A percentile compares a stretch with the other conserved stretches of the same genome.
Evolutionary conservation across 768 basidiomycete genomes (phyloP).

Genomic region (Tulasnella sp.): DNA sequence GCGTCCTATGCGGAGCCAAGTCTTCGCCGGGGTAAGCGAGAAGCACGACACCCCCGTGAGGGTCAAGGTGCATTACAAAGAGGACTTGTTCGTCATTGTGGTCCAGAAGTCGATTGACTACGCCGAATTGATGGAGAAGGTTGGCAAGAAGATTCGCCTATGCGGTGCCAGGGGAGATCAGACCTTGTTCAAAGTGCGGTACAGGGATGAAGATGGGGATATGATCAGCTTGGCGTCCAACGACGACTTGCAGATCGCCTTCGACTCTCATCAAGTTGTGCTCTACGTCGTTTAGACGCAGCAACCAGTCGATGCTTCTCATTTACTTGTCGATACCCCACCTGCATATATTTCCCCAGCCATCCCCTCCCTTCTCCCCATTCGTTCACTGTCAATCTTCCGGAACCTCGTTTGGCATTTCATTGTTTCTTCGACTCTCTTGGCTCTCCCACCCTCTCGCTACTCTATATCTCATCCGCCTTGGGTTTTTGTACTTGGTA

Average conservation of each 20-base stretch:
- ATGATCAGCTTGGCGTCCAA: constrained; percentile 82
- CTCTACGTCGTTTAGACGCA: constrained; percentile 25
- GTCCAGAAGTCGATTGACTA: constrained; percentile 77
- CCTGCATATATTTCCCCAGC: neutral
- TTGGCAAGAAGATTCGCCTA: constrained; percentile 87
- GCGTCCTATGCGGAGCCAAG: constrained; percentile 53
- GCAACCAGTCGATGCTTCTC: neutral
- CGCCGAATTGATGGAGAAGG: constrained; percentile 78
- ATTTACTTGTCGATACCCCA: neutral
- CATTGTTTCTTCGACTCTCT: neutral
- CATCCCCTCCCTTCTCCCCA: neutral
- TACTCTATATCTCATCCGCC: neutral
- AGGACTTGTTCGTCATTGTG: constrained; percentile 93
- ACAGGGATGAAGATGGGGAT: constrained; percentile 90
- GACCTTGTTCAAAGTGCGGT: constrained; percentile 71
- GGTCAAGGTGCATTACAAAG: constrained; percentile 91
- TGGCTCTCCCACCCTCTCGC: neutral
- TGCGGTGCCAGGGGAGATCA: constrained; percentile 80
- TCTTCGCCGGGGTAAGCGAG: constrained; percentile 39
- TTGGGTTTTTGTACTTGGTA: neutral
- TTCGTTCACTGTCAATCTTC: constrained; percentile 14
- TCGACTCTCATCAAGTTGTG: constrained; percentile 45
- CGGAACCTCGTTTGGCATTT: neutral
- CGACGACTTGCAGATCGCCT: constrained; percentile 92
- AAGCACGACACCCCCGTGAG: constrained; percentile 53